These are phyloP conservation scores for Phragmites australis DNA, from an alignment of 176 grass and related monocot genomes.

Conservation along the genomic window DNA sequence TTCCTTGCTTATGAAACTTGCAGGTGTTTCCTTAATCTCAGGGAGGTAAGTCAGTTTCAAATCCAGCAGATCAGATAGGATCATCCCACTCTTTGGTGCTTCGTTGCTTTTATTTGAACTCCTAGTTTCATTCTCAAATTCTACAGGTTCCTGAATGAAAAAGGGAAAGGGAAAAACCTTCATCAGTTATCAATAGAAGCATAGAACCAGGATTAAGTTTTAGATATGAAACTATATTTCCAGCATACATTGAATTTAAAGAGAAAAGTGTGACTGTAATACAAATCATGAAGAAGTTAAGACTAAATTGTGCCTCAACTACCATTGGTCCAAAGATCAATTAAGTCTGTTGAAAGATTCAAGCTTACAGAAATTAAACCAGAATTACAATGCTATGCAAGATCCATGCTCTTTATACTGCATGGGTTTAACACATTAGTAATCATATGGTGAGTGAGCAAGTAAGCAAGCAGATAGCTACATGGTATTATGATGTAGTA, in stretches of 20 bases:
- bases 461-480: constrained; percentile 1
- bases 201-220: constrained; percentile 37
- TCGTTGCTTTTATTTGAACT: constrained; percentile 64
- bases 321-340: not conserved
- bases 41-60: constrained; percentile 63
- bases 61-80: constrained; percentile 81
- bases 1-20: constrained; percentile 35
- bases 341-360: not conserved
- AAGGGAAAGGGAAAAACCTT: not conserved
- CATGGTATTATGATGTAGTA: not conserved
- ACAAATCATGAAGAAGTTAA: constrained; percentile 14
- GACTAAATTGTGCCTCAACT: not conserved
- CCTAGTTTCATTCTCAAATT: constrained; percentile 57
- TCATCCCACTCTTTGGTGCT: constrained; percentile 50
- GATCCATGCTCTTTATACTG: constrained; percentile 4
- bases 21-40: constrained; percentile 43
- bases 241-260: constrained; percentile 18
- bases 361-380: constrained; percentile 17
- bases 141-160: constrained; percentile 71
- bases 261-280: not conserved
- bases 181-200: constrained; percentile 33
- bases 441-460: not conserved
- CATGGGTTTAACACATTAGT: not conserved
- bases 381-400: constrained; percentile 13
- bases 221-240: constrained; percentile 29